Base-by-base conservation (phyloP, 768 basidiomycete species). In the Nevesoporus exiguus region DNA sequence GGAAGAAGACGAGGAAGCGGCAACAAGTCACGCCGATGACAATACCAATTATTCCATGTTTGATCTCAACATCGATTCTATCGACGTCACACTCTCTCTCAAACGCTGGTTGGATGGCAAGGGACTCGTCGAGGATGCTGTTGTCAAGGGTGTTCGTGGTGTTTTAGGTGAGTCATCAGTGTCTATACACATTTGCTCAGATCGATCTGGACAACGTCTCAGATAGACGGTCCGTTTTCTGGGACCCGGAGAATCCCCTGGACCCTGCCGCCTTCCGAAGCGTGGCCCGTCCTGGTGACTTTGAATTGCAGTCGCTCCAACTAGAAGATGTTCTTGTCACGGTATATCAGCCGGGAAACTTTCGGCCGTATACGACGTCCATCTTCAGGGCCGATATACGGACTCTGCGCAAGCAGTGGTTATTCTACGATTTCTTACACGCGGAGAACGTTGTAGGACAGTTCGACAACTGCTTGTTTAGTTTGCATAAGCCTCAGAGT, bases 381-480 rank as follows among this genome's bases (percentile, higher is more conserved):
- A 93, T 99, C 46, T 99, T 98, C 75, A 87, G 89, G 54, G 97
- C 97, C 24, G 89, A 93, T 61, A 80, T 98, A 33, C 80, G 81
- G 13, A 79, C 77, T 27, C 82, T 98, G 59, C 78, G 97, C 51
- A 98, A 97, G 70, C 85, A 89, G 64, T 98, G 93, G 93, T 62
- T 96, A 34, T 97, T 97, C 70, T 95, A 95, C 69, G 97, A 99
- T 71, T 85, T 98, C 59, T 73, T 98, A 55, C 69, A 66, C 46
- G 95, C 97, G 0, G 95, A 98, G 66, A 91, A 89, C 59, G 88
- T 98, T 39, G 96, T 97, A 9, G 97, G 97, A 5, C 97, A 99
- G 69, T 91, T 93, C 58, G 97, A 99, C 68, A 98, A 98, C 66
- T 99, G 97, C 63, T 67, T 99, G 19, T 97, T 97, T 74, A 98